Evolutionary conservation across 2,329 filamentous ascomycete genomes (phyloP).

Genomic region (Apiospora marii): DNA sequence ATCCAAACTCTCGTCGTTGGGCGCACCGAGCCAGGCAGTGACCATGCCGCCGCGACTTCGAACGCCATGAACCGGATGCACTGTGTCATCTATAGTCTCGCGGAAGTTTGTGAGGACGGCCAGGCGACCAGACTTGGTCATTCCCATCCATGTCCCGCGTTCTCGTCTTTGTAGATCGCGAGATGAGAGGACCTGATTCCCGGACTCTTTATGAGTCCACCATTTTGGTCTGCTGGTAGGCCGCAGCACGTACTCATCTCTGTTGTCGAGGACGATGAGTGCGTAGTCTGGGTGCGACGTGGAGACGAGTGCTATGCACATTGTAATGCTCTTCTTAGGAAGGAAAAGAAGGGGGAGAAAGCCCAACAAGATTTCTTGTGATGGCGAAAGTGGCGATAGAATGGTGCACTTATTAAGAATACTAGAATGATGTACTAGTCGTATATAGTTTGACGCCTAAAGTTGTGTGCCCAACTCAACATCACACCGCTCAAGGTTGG

Average conservation of each 20-base stretch:
- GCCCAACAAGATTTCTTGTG: not conserved
- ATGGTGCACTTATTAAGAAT: not conserved
- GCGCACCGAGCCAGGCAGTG: slow-evolving; percentile 65
- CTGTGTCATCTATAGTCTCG: slow-evolving; percentile 59
- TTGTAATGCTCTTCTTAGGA: slow-evolving; percentile 44
- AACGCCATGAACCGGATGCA: slow-evolving; percentile 60
- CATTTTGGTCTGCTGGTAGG: slow-evolving; percentile 70
- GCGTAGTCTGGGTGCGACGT: slow-evolving; percentile 79
- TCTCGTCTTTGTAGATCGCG: slow-evolving; percentile 68
- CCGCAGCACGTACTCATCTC: slow-evolving; percentile 75
- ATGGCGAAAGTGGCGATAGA: not conserved
- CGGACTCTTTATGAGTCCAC: slow-evolving; percentile 60
- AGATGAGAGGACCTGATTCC: slow-evolving; percentile 61
- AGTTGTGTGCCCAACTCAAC: slow-evolving; percentile 16
- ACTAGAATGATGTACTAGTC: not conserved
- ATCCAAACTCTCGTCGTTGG: slow-evolving; percentile 54
- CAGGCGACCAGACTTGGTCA: slow-evolving; percentile 66
- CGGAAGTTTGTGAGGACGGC: slow-evolving; percentile 74
- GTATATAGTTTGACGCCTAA: slow-evolving; percentile 15
- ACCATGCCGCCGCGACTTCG: slow-evolving; percentile 71
- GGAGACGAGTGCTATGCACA: slow-evolving; percentile 82
- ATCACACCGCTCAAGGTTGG: slow-evolving; percentile 19
- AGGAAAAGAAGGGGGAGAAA: not conserved
- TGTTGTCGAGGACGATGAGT: slow-evolving; percentile 79
- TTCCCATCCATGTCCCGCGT: slow-evolving; percentile 71